Evolutionary conservation across 2,329 filamentous ascomycete genomes (phyloP).

Genomic region (Cryphonectria nitschkei): DNA sequence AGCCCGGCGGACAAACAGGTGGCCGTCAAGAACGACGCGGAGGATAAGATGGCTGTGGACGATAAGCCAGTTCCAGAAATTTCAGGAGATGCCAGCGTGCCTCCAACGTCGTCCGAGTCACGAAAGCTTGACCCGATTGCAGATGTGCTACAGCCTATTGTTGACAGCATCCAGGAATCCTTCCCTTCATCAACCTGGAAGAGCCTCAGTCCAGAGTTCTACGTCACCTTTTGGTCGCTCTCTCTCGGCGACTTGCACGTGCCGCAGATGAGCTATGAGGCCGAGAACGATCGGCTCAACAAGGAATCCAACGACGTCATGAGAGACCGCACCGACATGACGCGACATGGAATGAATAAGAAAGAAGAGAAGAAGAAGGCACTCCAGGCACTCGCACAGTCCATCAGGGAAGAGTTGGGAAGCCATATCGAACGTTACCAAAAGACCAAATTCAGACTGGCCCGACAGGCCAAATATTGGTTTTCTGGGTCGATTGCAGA

Average conservation of each 20-base stretch:
- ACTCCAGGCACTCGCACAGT: constrained; percentile 69
- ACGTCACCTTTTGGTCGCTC: constrained; percentile 89
- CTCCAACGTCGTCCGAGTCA: constrained; percentile 35
- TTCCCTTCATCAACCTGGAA: constrained; percentile 68
- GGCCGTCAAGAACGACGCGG: constrained; percentile 30
- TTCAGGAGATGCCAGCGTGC: constrained; percentile 31
- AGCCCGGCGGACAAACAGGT: constrained; percentile 13
- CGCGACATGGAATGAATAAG: constrained; percentile 64
- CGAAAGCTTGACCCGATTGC: constrained; percentile 59
- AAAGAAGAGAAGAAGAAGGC: constrained; percentile 73
- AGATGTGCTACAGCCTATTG: constrained; percentile 73
- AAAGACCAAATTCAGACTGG: constrained; percentile 70
- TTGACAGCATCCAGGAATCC: constrained; percentile 66
- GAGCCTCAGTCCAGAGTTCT: constrained; percentile 78
- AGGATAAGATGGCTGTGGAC: constrained; percentile 40
- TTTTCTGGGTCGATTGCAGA: constrained; percentile 70
- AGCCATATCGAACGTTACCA: constrained; percentile 69
- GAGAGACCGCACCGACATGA: constrained; percentile 74
- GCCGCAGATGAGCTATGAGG: constrained; percentile 76
- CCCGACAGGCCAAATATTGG: constrained; percentile 77
- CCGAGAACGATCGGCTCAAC: constrained; percentile 71
- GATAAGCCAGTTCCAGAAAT: constrained; percentile 33
- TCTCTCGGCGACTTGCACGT: constrained; percentile 80
- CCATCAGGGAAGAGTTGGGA: constrained; percentile 73
- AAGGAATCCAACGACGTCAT: constrained; percentile 69